phyloP scores from a whole-genome alignment of 75 land plant genomes.

The Pseudotsuga menziesii region DNA sequence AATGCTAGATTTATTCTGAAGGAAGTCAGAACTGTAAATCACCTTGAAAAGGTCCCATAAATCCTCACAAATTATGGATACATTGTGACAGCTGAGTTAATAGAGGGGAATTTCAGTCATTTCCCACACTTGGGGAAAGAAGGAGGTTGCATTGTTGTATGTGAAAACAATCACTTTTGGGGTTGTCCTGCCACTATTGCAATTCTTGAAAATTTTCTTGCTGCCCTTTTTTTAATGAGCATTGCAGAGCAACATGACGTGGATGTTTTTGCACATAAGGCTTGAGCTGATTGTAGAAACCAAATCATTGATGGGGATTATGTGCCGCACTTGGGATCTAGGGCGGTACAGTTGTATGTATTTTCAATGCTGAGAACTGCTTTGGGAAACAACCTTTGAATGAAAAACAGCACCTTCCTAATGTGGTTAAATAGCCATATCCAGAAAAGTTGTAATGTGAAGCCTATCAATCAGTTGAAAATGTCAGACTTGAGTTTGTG shows the following conservation, averaged over 20 bases:
- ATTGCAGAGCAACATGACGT: constrained; percentile 9
- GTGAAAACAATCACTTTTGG: neutral
- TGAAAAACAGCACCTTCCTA: neutral
- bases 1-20: neutral
- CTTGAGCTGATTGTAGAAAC: constrained; percentile 5
- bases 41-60: neutral
- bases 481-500: constrained; percentile 9
- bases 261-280: constrained; percentile 8
- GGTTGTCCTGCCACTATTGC: neutral
- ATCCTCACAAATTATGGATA: neutral
- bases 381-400: neutral
- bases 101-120: neutral
- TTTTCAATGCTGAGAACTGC: constrained; percentile 7
- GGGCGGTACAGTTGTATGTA: constrained; percentile 1
- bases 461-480: constrained; percentile 2
- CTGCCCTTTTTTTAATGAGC: constrained; percentile 7
- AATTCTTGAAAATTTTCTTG: constrained; percentile 9
- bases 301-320: constrained; percentile 7
- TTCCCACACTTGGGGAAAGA: constrained; percentile 4
- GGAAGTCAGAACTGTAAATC: neutral
- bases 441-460: constrained; percentile 1
- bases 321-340: neutral
- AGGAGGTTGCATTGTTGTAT: constrained; percentile 6
- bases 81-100: constrained; percentile 3
- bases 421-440: neutral